These are phyloP conservation scores for Solanum infundibuliforme DNA, from an alignment of 257 asterid species.

Conservation along the genomic window DNA sequence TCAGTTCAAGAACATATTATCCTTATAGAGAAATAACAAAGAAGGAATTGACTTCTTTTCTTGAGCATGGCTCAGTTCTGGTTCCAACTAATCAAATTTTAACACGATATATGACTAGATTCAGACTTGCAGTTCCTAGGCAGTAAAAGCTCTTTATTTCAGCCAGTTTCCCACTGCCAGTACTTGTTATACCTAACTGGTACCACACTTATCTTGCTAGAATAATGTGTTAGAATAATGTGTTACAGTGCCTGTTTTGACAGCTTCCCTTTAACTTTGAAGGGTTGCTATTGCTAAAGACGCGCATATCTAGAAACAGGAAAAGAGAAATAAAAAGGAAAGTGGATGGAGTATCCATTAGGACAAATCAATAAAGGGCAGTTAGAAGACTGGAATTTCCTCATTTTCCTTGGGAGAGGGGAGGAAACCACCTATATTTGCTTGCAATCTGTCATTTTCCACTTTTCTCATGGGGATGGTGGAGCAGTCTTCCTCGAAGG, in stretches of 20 bases:
- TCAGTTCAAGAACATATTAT: neutral
- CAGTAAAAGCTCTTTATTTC: neutral
- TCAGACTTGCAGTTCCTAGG: neutral
- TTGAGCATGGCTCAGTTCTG: neutral
- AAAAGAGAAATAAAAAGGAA: neutral
- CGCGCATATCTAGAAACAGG: neutral
- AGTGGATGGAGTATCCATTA: neutral
- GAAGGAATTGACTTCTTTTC: neutral
- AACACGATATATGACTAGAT: neutral
- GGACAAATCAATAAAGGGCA: neutral
- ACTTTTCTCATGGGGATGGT: neutral
- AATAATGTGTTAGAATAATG: neutral
- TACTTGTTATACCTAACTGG: neutral
- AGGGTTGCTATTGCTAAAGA: neutral
- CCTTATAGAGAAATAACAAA: neutral
- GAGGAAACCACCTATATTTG: neutral
- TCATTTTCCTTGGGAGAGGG: neutral
- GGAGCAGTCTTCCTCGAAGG: neutral
- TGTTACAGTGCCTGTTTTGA: neutral
- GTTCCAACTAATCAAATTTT: neutral
- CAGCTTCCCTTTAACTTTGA: neutral
- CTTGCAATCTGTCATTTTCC: neutral
- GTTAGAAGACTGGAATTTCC: neutral
- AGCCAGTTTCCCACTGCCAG: neutral
- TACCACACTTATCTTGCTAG: neutral